Evolutionary conservation across 768 basidiomycete species (phyloP).

Genomic region (Boletus pseudo-olivaceus): DNA sequence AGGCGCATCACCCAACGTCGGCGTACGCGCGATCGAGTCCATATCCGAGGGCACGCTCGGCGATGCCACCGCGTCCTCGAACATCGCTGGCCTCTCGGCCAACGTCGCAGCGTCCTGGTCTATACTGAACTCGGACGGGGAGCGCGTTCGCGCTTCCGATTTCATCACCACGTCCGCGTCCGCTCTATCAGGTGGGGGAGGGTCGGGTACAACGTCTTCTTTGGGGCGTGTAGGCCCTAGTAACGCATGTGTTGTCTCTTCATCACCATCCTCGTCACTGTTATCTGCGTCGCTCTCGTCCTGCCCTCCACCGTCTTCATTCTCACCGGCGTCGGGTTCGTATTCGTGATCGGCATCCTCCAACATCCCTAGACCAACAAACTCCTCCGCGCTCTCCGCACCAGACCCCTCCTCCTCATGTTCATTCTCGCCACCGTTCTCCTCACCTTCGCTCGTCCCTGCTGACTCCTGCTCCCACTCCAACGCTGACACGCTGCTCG

Average conservation of each 20-base stretch:
- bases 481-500: slow-evolving; percentile 43
- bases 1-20: slow-evolving; percentile 15
- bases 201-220: not conserved
- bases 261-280: slow-evolving; percentile 36
- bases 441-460: slow-evolving; percentile 20
- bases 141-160: not conserved
- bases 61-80: slow-evolving; percentile 18
- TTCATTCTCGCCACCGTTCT: slow-evolving; percentile 14
- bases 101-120: not conserved
- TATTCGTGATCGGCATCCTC: slow-evolving; percentile 11
- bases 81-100: not conserved
- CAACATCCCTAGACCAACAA: slow-evolving; percentile 29
- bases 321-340: not conserved
- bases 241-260: slow-evolving; percentile 27
- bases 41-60: slow-evolving; percentile 27
- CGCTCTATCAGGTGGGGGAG: not conserved
- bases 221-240: slow-evolving; percentile 13
- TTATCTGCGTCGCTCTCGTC: slow-evolving; percentile 40
- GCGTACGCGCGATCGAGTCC: slow-evolving; percentile 25
- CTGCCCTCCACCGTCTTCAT: slow-evolving; percentile 17
- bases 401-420: slow-evolving; percentile 27
- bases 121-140: slow-evolving; percentile 11
- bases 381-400: slow-evolving; percentile 35
- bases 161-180: slow-evolving; percentile 2
- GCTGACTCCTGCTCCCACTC: slow-evolving; percentile 21